These are phyloP conservation scores for Eucalyptus marginata DNA, from an alignment of 345 rosid genomes.

Conservation along the genomic window DNA sequence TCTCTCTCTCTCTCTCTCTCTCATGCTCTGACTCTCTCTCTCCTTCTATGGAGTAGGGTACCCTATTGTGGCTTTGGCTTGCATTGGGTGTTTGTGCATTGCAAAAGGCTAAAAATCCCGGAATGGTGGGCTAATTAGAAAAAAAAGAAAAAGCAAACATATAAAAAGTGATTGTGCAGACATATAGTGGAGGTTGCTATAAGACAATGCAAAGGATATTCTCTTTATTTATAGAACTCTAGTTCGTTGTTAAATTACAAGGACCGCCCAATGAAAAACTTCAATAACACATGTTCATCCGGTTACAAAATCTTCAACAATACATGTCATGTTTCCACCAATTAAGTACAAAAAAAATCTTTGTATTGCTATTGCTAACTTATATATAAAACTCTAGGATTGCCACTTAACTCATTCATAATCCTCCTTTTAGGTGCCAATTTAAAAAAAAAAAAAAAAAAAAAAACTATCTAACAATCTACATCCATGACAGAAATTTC, in stretches of 20 bases:
- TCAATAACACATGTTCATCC: neutral
- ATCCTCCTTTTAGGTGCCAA: too few species aligned
- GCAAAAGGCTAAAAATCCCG: neutral
- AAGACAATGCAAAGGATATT: neutral
- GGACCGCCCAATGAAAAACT: neutral
- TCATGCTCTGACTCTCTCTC: too few species aligned
- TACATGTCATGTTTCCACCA: neutral
- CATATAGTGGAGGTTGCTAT: accelerated
- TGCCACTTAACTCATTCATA: too few species aligned
- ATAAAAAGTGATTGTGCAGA: neutral
- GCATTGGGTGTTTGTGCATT: neutral
- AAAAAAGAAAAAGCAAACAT: neutral
- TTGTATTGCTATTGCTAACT: too few species aligned
- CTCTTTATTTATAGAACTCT: neutral
- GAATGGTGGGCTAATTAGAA: neutral
- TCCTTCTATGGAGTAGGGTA: too few species aligned
- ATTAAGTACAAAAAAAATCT: neutral
- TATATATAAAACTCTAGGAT: too few species aligned
- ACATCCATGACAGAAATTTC: too few species aligned
- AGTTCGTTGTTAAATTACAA: accelerated
- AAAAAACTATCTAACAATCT: too few species aligned
- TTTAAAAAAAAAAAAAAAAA: too few species aligned
- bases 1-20: too few species aligned
- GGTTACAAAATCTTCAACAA: neutral
- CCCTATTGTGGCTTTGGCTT: neutral